Evolutionary conservation across 1,139 yeast genomes (phyloP), one percentile per base, ranked within the genome.

Genomic region (Nadsonia starkeyi-henricii): DNA sequence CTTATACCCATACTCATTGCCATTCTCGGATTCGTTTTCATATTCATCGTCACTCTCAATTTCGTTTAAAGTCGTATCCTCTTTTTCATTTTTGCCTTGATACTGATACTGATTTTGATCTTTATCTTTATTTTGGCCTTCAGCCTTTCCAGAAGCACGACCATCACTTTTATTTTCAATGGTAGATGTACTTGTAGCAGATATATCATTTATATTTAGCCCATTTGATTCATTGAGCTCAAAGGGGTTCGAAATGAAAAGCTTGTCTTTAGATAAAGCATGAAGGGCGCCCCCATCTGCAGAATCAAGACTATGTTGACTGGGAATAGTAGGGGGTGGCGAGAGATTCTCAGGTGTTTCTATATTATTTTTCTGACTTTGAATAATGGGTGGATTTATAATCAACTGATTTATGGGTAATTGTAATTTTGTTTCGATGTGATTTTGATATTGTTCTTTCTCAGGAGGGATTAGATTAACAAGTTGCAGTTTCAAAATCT

Each of bases 11-110:
- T n/a, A n/a, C n/a, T n/a, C n/a, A 23, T 23, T 23, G 5, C 28
- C 28, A 23, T 9, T 23, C 9, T 5, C 5, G 9, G 9, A 23
- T 5, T 23, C 9, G 28, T 9, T 23, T 23, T 9, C 9, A 9
- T 23, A 5, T 23, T 23, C 9, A 9, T 5, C 28, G 5, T 23
- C 28, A 23, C 28, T 9, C 9, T 23, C 28, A 23, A 9, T 9
- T 23, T 23, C 8, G 28, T 9, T 9, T 9, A 23, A 5, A 9
- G 47, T 48, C 20, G 47, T 28, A 28, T 51, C 53, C 26, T 50
- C 52, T 18, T 49, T 50, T 3, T 47, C 50, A 9, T 42, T 33
- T 2, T 42, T 48, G 19, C 43, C 46, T 19, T 20, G 20, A 20
- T 28, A 9, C 19, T 23, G 30, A 23, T n/a, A n/a, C 12, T 17